Conservation (phyloP, 345 rosid genomes). For the Ceriops tagal region DNA sequence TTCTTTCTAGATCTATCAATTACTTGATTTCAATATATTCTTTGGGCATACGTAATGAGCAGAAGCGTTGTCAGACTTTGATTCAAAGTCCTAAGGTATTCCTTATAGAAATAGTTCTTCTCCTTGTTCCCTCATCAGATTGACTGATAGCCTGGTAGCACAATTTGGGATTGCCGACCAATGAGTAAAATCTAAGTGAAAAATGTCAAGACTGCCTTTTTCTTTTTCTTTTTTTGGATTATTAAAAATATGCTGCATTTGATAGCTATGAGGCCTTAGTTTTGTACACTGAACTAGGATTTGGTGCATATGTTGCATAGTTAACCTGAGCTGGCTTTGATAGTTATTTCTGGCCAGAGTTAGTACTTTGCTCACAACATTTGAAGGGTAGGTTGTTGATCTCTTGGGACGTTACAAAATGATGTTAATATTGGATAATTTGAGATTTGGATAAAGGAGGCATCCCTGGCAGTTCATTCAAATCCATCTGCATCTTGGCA, state of each 20-base stretch:
- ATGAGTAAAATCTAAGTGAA: background rate
- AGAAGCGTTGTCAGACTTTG: background rate
- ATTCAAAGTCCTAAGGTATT: background rate
- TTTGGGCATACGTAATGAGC: background rate
- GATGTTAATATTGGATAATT: too few relatives aligned
- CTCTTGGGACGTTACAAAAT: too few relatives aligned
- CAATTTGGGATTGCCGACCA: background rate
- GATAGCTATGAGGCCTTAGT: background rate
- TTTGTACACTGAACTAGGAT: background rate
- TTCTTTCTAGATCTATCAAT: slow-evolving; percentile 6
- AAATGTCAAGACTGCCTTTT: background rate
- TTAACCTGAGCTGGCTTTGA: background rate
- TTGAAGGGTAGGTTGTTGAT: too few relatives aligned
- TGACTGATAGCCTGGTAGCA: background rate
- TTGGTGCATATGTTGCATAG: background rate
- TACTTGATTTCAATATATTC: slow-evolving; percentile 6
- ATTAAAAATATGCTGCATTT: background rate
- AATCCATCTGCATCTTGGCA: too few relatives aligned
- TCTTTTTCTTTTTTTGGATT: background rate
- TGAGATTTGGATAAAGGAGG: too few relatives aligned
- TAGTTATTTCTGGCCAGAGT: background rate
- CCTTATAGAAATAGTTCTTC: too few relatives aligned
- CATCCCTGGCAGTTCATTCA: too few relatives aligned
- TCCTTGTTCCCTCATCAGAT: background rate
- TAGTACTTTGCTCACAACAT: too few relatives aligned